Conservation (phyloP, 1,139 yeast genomes). For the Hansenula sp. region DNA sequence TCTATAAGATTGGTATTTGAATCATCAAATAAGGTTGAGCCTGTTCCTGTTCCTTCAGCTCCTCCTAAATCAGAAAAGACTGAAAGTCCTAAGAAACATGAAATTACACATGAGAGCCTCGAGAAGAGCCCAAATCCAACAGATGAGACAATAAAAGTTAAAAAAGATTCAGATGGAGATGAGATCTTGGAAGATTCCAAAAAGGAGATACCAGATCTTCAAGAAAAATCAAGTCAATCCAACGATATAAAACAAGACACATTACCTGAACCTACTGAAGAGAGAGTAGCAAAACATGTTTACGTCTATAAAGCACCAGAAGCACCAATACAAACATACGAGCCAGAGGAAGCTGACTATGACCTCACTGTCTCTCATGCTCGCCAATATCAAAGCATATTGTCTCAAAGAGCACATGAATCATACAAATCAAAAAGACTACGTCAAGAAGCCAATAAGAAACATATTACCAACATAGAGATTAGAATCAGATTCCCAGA, state of each 20-base stretch:
- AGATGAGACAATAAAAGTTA: too few relatives aligned
- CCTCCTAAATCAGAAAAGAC: background rate
- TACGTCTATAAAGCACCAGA: constrained; percentile 17
- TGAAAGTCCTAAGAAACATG: background rate
- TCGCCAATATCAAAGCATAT: constrained; percentile 43
- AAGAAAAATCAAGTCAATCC: background rate
- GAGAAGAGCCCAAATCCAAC: too few relatives aligned
- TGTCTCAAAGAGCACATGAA: constrained; percentile 36
- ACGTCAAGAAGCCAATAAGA: constrained; percentile 11
- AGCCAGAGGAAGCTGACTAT: constrained; percentile 27
- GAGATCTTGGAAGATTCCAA: too few relatives aligned
- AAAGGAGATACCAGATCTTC: background rate
- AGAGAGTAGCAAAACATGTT: constrained; percentile 15
- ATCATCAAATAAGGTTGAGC: background rate
- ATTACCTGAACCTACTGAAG: background rate
- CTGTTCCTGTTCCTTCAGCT: too few relatives aligned
- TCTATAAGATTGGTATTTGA: constrained; percentile 15
- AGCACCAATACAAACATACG: constrained; percentile 4
- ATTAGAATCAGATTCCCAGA: constrained; percentile 54
- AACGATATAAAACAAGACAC: background rate
- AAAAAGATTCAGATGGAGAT: too few relatives aligned
- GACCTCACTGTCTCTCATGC: constrained; percentile 51
- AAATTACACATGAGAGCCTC: too few relatives aligned
- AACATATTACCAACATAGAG: constrained; percentile 24
- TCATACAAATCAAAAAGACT: constrained; percentile 25